These are phyloP conservation scores for Phalaenopsis aphrodite DNA, from an alignment of 106 monocot species.

Conservation along the genomic window DNA sequence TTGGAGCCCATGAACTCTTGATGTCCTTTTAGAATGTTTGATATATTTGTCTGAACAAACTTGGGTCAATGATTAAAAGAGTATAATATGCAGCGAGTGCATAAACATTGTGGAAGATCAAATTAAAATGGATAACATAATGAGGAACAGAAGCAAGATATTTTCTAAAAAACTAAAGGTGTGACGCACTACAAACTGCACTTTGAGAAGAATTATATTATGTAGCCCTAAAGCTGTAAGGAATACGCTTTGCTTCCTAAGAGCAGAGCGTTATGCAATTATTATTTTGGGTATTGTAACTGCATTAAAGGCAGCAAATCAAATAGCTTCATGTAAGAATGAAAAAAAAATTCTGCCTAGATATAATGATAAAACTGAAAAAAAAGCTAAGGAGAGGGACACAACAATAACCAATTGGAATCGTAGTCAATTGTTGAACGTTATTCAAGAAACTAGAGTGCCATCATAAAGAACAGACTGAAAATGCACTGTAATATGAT, in stretches of 20 bases:
- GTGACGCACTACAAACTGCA: not conserved
- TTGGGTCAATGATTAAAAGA: not conserved
- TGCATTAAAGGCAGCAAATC: not conserved
- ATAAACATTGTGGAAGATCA: not conserved
- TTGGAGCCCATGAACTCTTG: not conserved
- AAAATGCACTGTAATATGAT: conserved; percentile 3
- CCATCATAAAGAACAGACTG: not conserved
- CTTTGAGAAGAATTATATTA: not conserved
- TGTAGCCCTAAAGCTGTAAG: not conserved
- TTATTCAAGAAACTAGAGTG: not conserved
- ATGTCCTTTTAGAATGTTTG: not conserved
- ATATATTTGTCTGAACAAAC: not conserved
- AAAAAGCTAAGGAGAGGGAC: not conserved
- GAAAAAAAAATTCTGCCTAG: not conserved
- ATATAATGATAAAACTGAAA: not conserved
- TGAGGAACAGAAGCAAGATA: not conserved
- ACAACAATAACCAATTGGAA: not conserved
- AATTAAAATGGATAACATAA: not conserved
- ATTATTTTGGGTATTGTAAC: not conserved
- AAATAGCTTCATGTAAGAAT: not conserved
- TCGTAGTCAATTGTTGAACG: not conserved
- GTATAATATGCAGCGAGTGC: not conserved
- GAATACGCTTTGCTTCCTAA: not conserved
- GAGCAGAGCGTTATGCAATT: not conserved
- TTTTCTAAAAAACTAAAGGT: not conserved